A percentile compares a stretch with the other conserved stretches of the same genome.
Conservation (phyloP, 352 stramenopile species). For the Aphanomyces stellatus region DNA sequence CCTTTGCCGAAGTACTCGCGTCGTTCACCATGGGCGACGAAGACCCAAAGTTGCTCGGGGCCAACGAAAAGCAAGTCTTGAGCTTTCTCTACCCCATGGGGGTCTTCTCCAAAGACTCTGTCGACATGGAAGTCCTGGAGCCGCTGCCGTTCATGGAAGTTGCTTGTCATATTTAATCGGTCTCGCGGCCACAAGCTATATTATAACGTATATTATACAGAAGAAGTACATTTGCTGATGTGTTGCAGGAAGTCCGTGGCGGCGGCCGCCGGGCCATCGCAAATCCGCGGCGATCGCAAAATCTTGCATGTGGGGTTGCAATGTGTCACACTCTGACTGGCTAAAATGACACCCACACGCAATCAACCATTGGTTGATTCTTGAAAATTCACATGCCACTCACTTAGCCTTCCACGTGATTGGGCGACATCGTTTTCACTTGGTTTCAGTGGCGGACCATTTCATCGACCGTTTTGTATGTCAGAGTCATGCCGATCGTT, state of each 20-base stretch:
- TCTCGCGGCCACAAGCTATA: neutral
- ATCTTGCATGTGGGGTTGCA: neutral
- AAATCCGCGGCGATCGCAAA: too few species aligned
- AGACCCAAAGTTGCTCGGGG: slow-evolving; percentile 28
- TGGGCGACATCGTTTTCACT: too few species aligned
- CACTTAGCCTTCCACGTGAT: too few species aligned
- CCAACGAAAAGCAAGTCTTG: slow-evolving; percentile 50
- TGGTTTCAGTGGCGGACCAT: too few species aligned
- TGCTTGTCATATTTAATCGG: slow-evolving; percentile 21
- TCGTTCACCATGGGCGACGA: slow-evolving; percentile 24
- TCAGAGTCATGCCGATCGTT: too few species aligned
- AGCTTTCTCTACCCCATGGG: slow-evolving; percentile 82
- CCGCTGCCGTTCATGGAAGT: slow-evolving; percentile 22
- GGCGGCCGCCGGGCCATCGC: neutral
- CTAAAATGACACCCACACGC: too few species aligned
- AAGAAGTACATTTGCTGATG: neutral
- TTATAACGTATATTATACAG: slow-evolving; percentile 11
- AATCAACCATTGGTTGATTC: too few species aligned
- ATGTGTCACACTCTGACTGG: neutral
- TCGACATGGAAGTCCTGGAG: slow-evolving; percentile 4
- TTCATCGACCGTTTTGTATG: too few species aligned
- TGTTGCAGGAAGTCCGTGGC: neutral
- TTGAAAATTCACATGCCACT: too few species aligned
- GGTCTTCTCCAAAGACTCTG: slow-evolving; percentile 44
- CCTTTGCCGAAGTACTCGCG: slow-evolving; percentile 47